A percentile compares a stretch with the other conserved stretches of the same genome.
Evolutionary conservation across 371 early-diverging fungal genomes (phyloP).

Genomic region (Apophysomyces trapeziformis): DNA sequence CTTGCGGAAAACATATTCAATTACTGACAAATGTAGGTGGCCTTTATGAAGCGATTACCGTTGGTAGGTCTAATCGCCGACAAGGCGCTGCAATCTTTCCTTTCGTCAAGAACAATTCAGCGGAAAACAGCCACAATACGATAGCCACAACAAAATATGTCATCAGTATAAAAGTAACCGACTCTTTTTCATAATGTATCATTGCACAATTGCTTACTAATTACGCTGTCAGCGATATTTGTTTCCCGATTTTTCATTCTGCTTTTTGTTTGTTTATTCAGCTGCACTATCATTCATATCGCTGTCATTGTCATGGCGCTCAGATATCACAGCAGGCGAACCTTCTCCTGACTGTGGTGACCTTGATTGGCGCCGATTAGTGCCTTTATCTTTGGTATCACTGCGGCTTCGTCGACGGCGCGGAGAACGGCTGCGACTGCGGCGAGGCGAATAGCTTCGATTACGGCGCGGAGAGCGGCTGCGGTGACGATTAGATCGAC

Average conservation of each 20-base stretch:
- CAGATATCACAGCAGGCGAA: neutral
- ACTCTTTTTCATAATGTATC: conserved; percentile 9
- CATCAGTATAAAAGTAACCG: conserved; percentile 16
- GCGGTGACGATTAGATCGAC: conserved; percentile 5
- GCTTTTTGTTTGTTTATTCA: neutral
- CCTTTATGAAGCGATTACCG: too few species aligned
- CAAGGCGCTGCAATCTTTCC: too few species aligned
- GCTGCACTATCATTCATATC: neutral
- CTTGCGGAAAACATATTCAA: too few species aligned
- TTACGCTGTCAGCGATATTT: conserved; percentile 7
- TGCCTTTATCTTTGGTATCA: neutral
- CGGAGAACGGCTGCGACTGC: conserved; percentile 16
- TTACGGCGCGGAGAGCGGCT: conserved; percentile 13
- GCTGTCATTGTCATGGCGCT: neutral
- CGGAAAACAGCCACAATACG: conserved; percentile 9
- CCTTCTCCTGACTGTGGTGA: neutral
- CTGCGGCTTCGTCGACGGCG: conserved; percentile 4
- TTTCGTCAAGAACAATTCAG: conserved; percentile 18
- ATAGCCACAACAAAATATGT: conserved; percentile 1
- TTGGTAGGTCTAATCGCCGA: too few species aligned
- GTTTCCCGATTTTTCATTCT: neutral
- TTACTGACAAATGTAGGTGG: too few species aligned
- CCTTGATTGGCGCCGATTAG: conserved; percentile 1
- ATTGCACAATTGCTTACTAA: conserved; percentile 2
- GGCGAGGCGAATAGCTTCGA: conserved; percentile 4